A percentile compares a stretch with the other conserved stretches of the same genome.
Conservation (phyloP, 768 basidiomycete species). For the Hypsizygus marmoreus region DNA sequence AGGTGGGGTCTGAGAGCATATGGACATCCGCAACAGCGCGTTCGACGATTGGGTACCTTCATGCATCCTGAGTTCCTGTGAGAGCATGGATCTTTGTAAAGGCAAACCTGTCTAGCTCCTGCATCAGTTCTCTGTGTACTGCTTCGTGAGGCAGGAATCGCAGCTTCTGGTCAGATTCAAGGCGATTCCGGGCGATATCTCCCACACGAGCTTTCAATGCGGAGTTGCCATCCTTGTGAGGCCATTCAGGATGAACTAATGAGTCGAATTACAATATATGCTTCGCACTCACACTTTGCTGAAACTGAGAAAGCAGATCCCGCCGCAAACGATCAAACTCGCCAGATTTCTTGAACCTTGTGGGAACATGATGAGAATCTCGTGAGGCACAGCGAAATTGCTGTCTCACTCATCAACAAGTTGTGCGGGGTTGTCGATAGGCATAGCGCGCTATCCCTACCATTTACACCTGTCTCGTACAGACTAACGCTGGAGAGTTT, state of each 20-base stretch:
- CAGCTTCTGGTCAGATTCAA: conserved; percentile 55
- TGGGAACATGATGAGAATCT: background rate
- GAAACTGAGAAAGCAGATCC: conserved; percentile 64
- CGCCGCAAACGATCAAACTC: conserved; percentile 75
- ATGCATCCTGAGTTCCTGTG: conserved; percentile 4
- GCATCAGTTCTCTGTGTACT: conserved; percentile 63
- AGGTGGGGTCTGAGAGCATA: conserved; percentile 48
- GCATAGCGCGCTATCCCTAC: no score
- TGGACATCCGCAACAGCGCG: conserved; percentile 56
- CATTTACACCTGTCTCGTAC: no score
- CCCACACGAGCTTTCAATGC: conserved; percentile 60
- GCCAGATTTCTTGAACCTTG: conserved; percentile 78
- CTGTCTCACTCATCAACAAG: conserved; percentile 64
- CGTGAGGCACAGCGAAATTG: background rate
- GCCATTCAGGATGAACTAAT: conserved; percentile 3
- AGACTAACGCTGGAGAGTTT: no score
- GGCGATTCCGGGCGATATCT: conserved; percentile 58
- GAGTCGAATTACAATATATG: background rate
- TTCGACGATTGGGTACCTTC: conserved; percentile 67
- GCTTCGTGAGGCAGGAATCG: conserved; percentile 52
- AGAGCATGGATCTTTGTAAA: background rate
- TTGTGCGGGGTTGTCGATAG: conserved; percentile 57
- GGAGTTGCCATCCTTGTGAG: conserved; percentile 49
- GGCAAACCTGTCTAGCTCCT: conserved; percentile 68
- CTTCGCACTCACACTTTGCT: conserved; percentile 51